phyloP scores from a whole-genome alignment of 2,329 filamentous ascomycete species.

The Nectriaceae sp. region DNA sequence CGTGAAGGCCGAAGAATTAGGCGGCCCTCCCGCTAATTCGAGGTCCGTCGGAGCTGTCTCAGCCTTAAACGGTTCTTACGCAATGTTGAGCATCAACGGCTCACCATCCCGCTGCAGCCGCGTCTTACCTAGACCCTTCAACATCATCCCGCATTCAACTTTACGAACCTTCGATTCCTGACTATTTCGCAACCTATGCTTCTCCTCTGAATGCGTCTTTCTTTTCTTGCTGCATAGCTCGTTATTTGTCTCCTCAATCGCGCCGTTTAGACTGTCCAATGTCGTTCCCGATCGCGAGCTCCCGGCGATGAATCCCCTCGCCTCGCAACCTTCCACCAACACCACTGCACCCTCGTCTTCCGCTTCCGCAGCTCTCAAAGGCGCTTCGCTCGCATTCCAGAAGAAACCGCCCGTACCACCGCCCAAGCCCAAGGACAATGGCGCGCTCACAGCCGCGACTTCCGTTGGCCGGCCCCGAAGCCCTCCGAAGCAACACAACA shows the following conservation, averaged over 20 bases:
- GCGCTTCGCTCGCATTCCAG: slow-evolving; percentile 58
- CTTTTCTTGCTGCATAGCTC: slow-evolving; percentile 8
- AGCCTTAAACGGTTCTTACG: background rate
- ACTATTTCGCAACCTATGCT: background rate
- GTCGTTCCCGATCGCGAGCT: slow-evolving; percentile 13
- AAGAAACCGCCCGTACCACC: slow-evolving; percentile 35
- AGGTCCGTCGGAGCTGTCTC: background rate
- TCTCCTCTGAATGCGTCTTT: slow-evolving; percentile 15
- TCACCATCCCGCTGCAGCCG: slow-evolving; percentile 20
- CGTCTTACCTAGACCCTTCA: slow-evolving; percentile 11
- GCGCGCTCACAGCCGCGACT: slow-evolving; percentile 47
- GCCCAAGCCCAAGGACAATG: slow-evolving; percentile 33
- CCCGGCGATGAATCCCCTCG: slow-evolving; percentile 39
- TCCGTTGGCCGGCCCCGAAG: slow-evolving; percentile 37
- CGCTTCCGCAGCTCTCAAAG: slow-evolving; percentile 52
- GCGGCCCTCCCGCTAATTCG: background rate
- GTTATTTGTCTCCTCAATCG: slow-evolving; percentile 3
- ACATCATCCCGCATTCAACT: background rate
- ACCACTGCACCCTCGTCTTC: slow-evolving; percentile 30
- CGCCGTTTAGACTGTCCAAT: slow-evolving; percentile 7
- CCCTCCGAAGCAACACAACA: slow-evolving; percentile 36
- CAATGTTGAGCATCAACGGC: no score
- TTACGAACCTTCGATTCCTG: background rate
- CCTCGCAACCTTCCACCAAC: slow-evolving; percentile 30
- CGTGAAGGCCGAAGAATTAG: no score